Conservation (phyloP, 208 protist genomes). For the Leishmania turanica region DNA sequence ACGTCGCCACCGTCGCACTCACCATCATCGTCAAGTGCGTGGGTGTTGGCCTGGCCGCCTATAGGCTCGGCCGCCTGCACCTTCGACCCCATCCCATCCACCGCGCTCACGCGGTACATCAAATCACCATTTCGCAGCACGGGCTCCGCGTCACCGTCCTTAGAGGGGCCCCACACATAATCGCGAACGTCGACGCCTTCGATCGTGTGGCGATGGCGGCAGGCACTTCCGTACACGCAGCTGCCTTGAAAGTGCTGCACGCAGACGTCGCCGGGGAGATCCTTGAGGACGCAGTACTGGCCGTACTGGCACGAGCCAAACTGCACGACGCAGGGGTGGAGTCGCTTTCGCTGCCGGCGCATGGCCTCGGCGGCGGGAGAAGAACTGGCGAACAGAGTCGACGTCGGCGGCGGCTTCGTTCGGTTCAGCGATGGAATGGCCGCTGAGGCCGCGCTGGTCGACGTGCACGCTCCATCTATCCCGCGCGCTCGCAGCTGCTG, state of each 20-base stretch:
- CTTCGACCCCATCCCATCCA: conserved; percentile 14
- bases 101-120: neutral
- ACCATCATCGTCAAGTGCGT: neutral
- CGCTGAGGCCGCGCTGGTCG: neutral
- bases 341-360: conserved; percentile 11
- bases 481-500: conserved; percentile 3
- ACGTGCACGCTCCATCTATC: neutral
- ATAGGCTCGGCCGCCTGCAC: conserved; percentile 11
- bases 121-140: conserved; percentile 1
- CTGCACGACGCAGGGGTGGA: conserved; percentile 80
- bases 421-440: conserved; percentile 23
- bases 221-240: conserved; percentile 65
- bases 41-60: neutral
- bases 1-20: neutral
- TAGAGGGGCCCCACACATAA: conserved; percentile 6
- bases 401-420: neutral
- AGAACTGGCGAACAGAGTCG: neutral
- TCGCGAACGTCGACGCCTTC: conserved; percentile 78
- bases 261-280: conserved; percentile 73
- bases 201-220: conserved; percentile 57
- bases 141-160: neutral
- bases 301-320: conserved; percentile 73
- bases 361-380: neutral
- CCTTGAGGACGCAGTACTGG: conserved; percentile 51
- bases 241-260: conserved; percentile 71